Base-by-base conservation (phyloP, 2,329 filamentous ascomycete genomes). In the Pseudogymnoascus destructans region DNA sequence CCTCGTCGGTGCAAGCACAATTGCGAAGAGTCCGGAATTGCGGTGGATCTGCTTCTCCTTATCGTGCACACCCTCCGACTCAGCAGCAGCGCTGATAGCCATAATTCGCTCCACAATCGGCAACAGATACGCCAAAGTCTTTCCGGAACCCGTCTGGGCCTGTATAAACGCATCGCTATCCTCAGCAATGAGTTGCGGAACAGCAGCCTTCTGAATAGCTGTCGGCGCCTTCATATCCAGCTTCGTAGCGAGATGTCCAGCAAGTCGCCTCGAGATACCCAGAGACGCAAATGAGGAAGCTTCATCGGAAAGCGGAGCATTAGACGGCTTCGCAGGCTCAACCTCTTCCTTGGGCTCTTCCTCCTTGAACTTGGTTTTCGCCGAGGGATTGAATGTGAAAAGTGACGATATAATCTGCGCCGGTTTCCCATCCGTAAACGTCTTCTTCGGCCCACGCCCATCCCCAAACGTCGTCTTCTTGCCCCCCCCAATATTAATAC, bases 111-210 rank as follows among this genome's bases (percentile, higher is more conserved):
- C 89, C 19, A 98, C 84, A 52, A 98, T 86, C 1, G 93, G 93
- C 5, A 98, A 74, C 3, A 98, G 78, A 70, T 98, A 98, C n/a
- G 93, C 89, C 61, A 98, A 74, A 0, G 93, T 98, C 74, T 98
- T 98, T 73, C 93, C 93, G 0, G 93, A 98, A 64, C 93, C 93
- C 0, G 93, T 98, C 73, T 98, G 87, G 2, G 93, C 95, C 70
- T 97, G 93, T 32, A 98, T 86, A 66, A 98, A 98, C 1, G 91
- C 91, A 74, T 98, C 93, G 49, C 81, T 84, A 65, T 95, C 87
- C 57, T 86, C 85, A 40, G 84, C 84, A 46, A 95, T 73, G 61
- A 98, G 74, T 65, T 93, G 85, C 40, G 87, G 79, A 36, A 98
- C 85, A 0, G 92, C 86, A 61, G 88, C 89, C 66, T 91, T 91